Base-by-base conservation (phyloP, 805 yeast genomes). In the Nakazawaea pomicola region DNA sequence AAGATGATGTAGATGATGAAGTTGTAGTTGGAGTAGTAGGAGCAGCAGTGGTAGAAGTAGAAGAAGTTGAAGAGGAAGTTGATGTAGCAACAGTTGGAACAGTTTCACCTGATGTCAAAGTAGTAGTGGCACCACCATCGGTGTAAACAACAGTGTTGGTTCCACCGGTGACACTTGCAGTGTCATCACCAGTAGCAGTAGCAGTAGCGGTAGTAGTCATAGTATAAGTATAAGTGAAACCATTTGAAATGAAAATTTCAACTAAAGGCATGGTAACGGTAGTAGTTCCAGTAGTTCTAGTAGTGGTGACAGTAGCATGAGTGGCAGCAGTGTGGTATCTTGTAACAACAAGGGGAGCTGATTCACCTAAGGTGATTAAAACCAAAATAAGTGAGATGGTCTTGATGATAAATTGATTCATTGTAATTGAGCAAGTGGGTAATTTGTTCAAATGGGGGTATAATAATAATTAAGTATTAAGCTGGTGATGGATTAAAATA, bases 241-340 rank as follows among this genome's bases (percentile, higher is more conserved):
- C 78, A 51, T 72, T 65, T 7, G 76, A 72, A 38, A 76, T 66
- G 32, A 73, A 61, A 14, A 76, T 57, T 47, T 74, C 71, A 29
- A 76, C 80, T 15, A 78, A 68, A 19, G 80, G 79, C 44, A 72
- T 61, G 48, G 64, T 61, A 15, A 70, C 58, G 11, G 78, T 72
- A 20, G 75, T 70, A 31, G 73, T 76, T 1, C 76, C 71, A 24
- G 66, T 62, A 32, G 51, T 59, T 54, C 54, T 45, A 7, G 51
- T 48, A 8, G 46, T 48, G 6, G 62, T 54, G 7, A 56, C 55
- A 14, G 68, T 61, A 20, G 56, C 54, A 28, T 25, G 38, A n/a
- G 61, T 56, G 5, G 54, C 55, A 4, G 61, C 61, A 24, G 60
- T 57, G 41, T 54, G 55, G 18, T 52, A 49, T 37, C 58, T 54